phyloP scores from a whole-genome alignment of 169 alveolate species.

The Eimeria necatrix region DNA sequence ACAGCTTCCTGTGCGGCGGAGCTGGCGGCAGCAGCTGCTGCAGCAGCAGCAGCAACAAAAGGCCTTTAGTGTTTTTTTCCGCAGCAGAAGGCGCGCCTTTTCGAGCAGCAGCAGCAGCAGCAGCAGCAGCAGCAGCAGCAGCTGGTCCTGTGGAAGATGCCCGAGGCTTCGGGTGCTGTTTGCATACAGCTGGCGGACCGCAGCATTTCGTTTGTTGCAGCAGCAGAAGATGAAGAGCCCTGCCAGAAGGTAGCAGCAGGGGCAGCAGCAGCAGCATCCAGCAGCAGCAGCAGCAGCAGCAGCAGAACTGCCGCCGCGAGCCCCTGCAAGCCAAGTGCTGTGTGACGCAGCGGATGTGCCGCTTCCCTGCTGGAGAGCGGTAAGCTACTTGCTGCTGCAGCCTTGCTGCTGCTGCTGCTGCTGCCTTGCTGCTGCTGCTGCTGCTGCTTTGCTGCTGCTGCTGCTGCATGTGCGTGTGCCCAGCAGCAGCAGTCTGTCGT shows the following conservation, averaged over 20 bases:
- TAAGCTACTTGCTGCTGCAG: not conserved
- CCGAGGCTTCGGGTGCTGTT: not conserved
- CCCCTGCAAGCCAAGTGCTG: conserved; percentile 28
- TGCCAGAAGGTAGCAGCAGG: not conserved
- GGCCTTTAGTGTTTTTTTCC: not conserved
- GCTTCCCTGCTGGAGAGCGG: conserved; percentile 66
- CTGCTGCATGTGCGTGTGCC: not conserved
- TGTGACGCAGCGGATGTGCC: conserved; percentile 60
- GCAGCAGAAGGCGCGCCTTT: not conserved
- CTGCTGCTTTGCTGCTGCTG: not conserved
- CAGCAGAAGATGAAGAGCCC: conserved; percentile 16
- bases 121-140: conserved; percentile 33
- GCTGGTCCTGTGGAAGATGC: not conserved
- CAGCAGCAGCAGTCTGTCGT: not conserved
- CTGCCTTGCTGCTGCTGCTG: not conserved
- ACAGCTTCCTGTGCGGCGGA: no score
- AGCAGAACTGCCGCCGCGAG: conserved; percentile 20
- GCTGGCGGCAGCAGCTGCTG: conserved; percentile 9
- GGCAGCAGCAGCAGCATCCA: no score
- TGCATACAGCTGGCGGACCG: conserved; percentile 18
- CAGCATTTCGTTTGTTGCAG: conserved; percentile 30
- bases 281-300: not conserved
- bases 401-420: conserved; percentile 19
- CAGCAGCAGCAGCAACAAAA: not conserved
- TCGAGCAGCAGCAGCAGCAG: not conserved